These are phyloP conservation scores for Cytospora chrysosperma DNA, from an alignment of 2,329 filamentous ascomycete species.

Conservation along the genomic window DNA sequence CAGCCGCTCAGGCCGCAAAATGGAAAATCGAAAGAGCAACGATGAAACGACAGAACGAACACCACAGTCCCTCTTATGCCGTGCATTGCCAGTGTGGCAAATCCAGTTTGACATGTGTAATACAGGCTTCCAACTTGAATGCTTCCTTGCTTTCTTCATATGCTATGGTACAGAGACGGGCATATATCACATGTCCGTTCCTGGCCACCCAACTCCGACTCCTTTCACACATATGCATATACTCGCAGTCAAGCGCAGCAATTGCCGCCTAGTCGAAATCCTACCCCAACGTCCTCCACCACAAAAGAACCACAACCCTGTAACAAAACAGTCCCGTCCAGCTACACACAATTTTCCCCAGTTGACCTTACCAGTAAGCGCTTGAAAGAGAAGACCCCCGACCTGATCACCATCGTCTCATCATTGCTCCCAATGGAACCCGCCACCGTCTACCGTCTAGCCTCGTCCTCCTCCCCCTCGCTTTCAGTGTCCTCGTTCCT, in stretches of 20 bases:
- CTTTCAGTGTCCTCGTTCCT: conserved; percentile 20
- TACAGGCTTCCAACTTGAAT: too few species aligned
- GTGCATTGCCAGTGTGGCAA: neutral
- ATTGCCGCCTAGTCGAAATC: neutral
- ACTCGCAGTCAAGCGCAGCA: neutral
- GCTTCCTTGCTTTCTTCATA: neutral
- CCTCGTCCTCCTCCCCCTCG: conserved; percentile 12
- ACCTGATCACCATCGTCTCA: neutral
- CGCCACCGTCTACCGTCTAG: neutral
- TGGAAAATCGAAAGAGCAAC: conserved; percentile 18
- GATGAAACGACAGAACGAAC: conserved; percentile 16
- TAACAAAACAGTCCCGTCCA: too few species aligned
- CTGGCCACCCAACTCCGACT: neutral
- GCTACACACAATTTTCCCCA: neutral
- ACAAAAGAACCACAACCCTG: neutral
- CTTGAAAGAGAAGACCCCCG: neutral
- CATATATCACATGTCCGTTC: neutral
- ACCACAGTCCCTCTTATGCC: neutral
- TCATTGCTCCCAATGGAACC: too few species aligned
- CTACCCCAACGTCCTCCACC: neutral
- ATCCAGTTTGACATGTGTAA: neutral
- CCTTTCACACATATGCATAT: neutral
- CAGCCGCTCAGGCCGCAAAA: conserved; percentile 13
- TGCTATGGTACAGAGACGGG: neutral
- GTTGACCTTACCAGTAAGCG: neutral